These are phyloP conservation scores for Capronia coronata DNA, from an alignment of 2,329 filamentous ascomycete species.

Conservation along the genomic window DNA sequence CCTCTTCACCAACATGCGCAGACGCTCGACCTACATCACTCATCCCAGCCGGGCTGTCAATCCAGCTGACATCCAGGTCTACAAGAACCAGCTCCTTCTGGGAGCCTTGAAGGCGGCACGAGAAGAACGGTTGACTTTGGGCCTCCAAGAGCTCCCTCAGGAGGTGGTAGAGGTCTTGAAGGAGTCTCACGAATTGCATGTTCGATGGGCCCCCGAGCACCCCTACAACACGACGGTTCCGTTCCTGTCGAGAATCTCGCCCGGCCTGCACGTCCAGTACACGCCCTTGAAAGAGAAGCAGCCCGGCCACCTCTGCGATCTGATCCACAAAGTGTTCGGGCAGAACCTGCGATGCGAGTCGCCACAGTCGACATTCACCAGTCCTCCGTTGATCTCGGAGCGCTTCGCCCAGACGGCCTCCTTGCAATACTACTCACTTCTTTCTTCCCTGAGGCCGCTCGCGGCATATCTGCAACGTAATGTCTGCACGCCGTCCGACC, in stretches of 20 bases:
- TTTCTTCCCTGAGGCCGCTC: slow-evolving; percentile 54
- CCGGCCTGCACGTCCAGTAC: slow-evolving; percentile 76
- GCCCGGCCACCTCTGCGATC: slow-evolving; percentile 48
- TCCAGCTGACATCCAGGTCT: slow-evolving; percentile 56
- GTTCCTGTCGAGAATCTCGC: slow-evolving; percentile 65
- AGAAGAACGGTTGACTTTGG: slow-evolving; percentile 72
- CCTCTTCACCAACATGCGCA: slow-evolving; percentile 12
- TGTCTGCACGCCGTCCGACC: slow-evolving; percentile 46
- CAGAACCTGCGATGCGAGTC: slow-evolving; percentile 48
- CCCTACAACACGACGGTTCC: slow-evolving; percentile 59
- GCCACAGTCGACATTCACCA: slow-evolving; percentile 56
- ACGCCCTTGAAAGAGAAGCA: slow-evolving; percentile 45
- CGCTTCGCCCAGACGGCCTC: slow-evolving; percentile 58
- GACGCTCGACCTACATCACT: slow-evolving; percentile 22
- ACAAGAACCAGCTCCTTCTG: slow-evolving; percentile 50
- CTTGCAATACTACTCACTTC: slow-evolving; percentile 63
- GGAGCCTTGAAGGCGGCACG: slow-evolving; percentile 59
- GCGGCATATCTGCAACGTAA: slow-evolving; percentile 47
- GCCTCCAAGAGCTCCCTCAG: slow-evolving; percentile 64
- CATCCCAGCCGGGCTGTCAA: slow-evolving; percentile 42
- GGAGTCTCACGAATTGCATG: slow-evolving; percentile 63
- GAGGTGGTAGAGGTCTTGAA: slow-evolving; percentile 56
- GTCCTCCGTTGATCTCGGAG: slow-evolving; percentile 49
- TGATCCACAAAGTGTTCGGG: slow-evolving; percentile 55
- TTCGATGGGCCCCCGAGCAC: slow-evolving; percentile 65